A percentile compares a stretch with the other conserved stretches of the same genome.
Evolutionary conservation across 208 protist genomes (phyloP).

Genomic region (Sergeia podlipaevii): DNA sequence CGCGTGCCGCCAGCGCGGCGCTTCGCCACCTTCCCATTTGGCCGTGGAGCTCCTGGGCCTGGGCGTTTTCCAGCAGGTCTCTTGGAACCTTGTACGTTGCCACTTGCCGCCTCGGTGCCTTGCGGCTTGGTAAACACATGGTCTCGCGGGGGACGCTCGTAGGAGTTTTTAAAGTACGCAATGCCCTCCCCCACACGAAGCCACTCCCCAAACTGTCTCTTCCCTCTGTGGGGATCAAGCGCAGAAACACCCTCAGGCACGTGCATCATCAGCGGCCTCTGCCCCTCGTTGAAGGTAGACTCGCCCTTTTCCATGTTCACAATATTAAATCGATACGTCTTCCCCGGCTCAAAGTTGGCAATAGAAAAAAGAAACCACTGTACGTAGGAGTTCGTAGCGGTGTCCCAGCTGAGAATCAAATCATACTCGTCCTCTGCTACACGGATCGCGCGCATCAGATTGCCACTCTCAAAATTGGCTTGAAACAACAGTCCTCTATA

Average conservation of each 20-base stretch:
- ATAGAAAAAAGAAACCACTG: slow-evolving; percentile 98
- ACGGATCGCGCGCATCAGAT: slow-evolving; percentile 90
- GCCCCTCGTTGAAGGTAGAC: slow-evolving; percentile 95
- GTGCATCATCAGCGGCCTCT: slow-evolving; percentile 89
- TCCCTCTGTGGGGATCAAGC: not conserved
- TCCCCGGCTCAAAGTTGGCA: slow-evolving; percentile 45
- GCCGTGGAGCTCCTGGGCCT: no score
- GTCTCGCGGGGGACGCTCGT: slow-evolving; percentile 43
- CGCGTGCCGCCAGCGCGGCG: not conserved
- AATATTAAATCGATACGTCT: slow-evolving; percentile 95
- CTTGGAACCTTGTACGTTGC: not conserved
- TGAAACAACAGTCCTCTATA: slow-evolving; percentile 52
- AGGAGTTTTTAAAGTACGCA: slow-evolving; percentile 82
- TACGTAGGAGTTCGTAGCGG: slow-evolving; percentile 93
- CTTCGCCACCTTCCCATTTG: slow-evolving; percentile 1
- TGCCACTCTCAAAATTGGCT: slow-evolving; percentile 94
- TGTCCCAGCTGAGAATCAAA: slow-evolving; percentile 91
- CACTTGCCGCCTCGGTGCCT: not conserved
- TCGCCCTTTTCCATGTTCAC: slow-evolving; percentile 95
- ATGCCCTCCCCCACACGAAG: slow-evolving; percentile 61
- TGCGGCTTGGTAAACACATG: not conserved
- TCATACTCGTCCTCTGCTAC: slow-evolving; percentile 92
- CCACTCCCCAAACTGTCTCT: slow-evolving; percentile 25
- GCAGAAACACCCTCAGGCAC: slow-evolving; percentile 19
- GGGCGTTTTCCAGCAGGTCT: not conserved